phyloP scores from a whole-genome alignment of 768 basidiomycete species.

The Inosperma sp. region DNA sequence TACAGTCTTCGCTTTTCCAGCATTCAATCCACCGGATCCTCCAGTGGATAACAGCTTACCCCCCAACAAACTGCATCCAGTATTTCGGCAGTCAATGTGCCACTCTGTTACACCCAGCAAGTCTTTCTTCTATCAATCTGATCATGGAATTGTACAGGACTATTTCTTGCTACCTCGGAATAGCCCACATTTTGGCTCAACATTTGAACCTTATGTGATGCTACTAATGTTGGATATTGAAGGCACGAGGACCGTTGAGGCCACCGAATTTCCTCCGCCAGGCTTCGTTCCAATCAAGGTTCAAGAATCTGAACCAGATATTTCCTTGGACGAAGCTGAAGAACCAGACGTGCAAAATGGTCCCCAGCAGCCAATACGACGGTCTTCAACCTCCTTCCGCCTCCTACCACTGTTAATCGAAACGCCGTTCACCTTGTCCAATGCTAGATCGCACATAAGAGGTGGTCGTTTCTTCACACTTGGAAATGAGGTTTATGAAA shows the following conservation, averaged over 20 bases:
- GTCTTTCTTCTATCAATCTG: slow-evolving; percentile 57
- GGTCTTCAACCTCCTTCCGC: slow-evolving; percentile 13
- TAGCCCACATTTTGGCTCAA: slow-evolving; percentile 63
- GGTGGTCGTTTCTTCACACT: slow-evolving; percentile 44
- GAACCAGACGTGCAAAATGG: slow-evolving; percentile 1
- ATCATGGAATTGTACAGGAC: slow-evolving; percentile 62
- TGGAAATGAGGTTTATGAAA: slow-evolving; percentile 44
- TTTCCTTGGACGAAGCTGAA: background rate
- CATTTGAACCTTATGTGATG: slow-evolving; percentile 66
- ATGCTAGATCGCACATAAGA: slow-evolving; percentile 28
- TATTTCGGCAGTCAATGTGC: slow-evolving; percentile 59
- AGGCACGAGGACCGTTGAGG: slow-evolving; percentile 49
- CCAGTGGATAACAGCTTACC: slow-evolving; percentile 28
- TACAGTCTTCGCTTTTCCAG: slow-evolving; percentile 63
- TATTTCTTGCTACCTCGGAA: slow-evolving; percentile 69
- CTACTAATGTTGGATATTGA: slow-evolving; percentile 52
- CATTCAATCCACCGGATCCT: slow-evolving; percentile 52
- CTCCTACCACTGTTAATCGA: slow-evolving; percentile 5
- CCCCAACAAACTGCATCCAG: slow-evolving; percentile 37
- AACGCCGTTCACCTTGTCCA: slow-evolving; percentile 16
- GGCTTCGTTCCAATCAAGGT: slow-evolving; percentile 26
- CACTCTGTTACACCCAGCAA: slow-evolving; percentile 48
- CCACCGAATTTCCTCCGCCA: slow-evolving; percentile 70
- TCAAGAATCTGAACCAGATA: background rate
- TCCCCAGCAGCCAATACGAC: slow-evolving; percentile 12